Percentiles rank a stretch among this genome's conserved stretches.
These are phyloP conservation scores for Hymenoscyphus linearis DNA, from an alignment of 2,329 filamentous ascomycete species.

Conservation along the genomic window DNA sequence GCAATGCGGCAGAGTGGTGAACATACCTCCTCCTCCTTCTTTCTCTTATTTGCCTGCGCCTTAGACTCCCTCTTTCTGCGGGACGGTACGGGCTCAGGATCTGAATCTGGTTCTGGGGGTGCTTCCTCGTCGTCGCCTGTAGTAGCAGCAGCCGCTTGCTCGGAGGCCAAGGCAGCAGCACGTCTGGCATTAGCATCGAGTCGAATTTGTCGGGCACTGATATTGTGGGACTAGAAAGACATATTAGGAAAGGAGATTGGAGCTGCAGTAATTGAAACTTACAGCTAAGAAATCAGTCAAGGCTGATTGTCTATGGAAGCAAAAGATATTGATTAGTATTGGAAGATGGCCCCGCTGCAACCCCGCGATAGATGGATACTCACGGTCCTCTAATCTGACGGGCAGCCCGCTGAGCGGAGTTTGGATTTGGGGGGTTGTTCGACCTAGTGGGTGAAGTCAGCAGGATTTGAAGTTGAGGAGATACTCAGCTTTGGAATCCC, in stretches of 20 bases:
- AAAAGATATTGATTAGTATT: constrained; percentile 9
- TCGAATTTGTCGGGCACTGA: constrained; percentile 55
- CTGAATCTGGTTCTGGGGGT: constrained; percentile 17
- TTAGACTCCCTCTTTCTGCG: constrained; percentile 24
- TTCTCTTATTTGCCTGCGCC: constrained; percentile 29
- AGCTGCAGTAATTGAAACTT: constrained; percentile 27
- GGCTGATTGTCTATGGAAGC: constrained; percentile 48
- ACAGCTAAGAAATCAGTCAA: constrained; percentile 64
- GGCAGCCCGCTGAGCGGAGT: constrained; percentile 9
- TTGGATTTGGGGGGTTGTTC: not conserved
- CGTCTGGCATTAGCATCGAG: constrained; percentile 44
- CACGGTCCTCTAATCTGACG: constrained; percentile 30
- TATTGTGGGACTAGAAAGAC: constrained; percentile 62
- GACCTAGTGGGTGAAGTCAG: not conserved
- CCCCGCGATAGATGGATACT: constrained; percentile 9
- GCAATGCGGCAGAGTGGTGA: not conserved
- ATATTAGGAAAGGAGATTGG: constrained; percentile 32
- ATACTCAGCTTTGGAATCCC: not conserved
- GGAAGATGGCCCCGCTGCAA: not conserved
- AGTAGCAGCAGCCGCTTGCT: constrained; percentile 31
- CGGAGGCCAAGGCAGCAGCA: constrained; percentile 34
- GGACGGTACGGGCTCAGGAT: constrained; percentile 28
- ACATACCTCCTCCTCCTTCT: constrained; percentile 38
- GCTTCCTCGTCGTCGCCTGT: constrained; percentile 36
- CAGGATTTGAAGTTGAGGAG: not conserved